Evolutionary conservation across 2,329 filamentous ascomycete species (phyloP), one percentile per base, ranked within the genome.

Genomic region (Scortechinia acanthostroma): DNA sequence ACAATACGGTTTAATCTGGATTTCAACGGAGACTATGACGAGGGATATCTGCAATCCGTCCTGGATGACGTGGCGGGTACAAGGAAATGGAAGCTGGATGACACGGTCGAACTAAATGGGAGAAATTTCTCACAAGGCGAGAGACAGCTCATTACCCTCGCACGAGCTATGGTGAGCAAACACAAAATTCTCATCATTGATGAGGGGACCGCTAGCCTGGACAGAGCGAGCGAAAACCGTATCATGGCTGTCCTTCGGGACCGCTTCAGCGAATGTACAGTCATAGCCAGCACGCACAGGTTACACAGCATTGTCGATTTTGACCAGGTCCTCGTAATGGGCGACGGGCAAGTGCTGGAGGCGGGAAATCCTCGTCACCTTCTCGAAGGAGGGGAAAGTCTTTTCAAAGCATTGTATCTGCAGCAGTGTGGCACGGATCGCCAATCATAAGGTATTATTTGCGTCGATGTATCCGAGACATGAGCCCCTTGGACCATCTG

Each of bases 161-260:
- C 84, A 0, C 75, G 84, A 43, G 84, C 84, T 1, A 68, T 88
- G 1, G 76, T 88, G 50, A 87, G 86, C 55, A 70, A 73, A 14
- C 83, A 83, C 2, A 83, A 82, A 51, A 82, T 88, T 2, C 66
- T 88, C 2, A 76, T 88, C 57, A 87, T 88, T 83, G 84, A 88
- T 55, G 85, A 88, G 65, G 85, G 84, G 2, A 88, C 84, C 0
- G 84, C 84, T 0, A 83, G 77, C 0, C 87, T 88, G 52, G 84
- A 88, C 59, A 87, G 88, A 57, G 78, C 75, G 2, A 88, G 84
- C 4, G 84, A 88, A 51, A 69, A 73, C 43, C 86, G 86, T 62
- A 88, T 88, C 50, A 84, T 88, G 60, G 80, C 83, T 48, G 88
- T 84, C 0, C 79, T 88, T 15, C 81, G 84, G 52, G 64, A 47